Evolutionary conservation across 768 basidiomycete species (phyloP).

Genomic region (Trametes cubensis): DNA sequence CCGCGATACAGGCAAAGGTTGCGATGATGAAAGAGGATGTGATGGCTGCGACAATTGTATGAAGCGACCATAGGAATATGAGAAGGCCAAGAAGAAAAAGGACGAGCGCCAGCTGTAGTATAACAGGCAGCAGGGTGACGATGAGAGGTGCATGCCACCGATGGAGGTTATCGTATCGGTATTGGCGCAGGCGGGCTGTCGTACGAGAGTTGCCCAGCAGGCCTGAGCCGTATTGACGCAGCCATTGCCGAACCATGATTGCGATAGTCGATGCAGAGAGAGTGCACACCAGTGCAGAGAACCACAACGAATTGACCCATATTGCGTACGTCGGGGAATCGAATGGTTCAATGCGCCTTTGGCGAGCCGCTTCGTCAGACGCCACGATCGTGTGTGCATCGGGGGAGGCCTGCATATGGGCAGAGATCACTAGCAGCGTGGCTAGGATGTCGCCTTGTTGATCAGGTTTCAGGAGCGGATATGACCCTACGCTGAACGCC

Average conservation of each 20-base stretch:
- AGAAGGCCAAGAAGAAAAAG: conserved; percentile 28
- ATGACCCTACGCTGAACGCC: conserved; percentile 13
- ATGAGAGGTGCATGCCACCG: conserved; percentile 24
- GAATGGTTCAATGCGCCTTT: neutral
- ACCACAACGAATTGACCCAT: conserved; percentile 20
- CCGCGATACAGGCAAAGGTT: neutral
- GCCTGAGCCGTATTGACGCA: conserved; percentile 21
- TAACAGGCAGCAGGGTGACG: conserved; percentile 19
- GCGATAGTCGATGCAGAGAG: conserved; percentile 18
- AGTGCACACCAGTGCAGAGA: conserved; percentile 15
- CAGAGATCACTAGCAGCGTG: neutral
- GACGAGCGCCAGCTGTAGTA: conserved; percentile 23
- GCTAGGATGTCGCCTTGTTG: neutral
- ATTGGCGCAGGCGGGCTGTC: conserved; percentile 27
- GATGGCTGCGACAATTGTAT: conserved; percentile 18
- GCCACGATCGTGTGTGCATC: too few relatives aligned
- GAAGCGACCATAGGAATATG: conserved; percentile 22
- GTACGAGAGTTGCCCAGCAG: conserved; percentile 23
- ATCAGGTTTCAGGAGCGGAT: conserved; percentile 1
- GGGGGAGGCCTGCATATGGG: neutral
- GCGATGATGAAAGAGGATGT: neutral
- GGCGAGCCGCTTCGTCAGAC: too few relatives aligned
- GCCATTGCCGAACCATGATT: conserved; percentile 22
- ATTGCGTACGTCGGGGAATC: neutral
- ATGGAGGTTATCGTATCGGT: conserved; percentile 24